Evolutionary conservation across 805 yeast species (phyloP).

Genomic region (Myxozyma mucilagina): DNA sequence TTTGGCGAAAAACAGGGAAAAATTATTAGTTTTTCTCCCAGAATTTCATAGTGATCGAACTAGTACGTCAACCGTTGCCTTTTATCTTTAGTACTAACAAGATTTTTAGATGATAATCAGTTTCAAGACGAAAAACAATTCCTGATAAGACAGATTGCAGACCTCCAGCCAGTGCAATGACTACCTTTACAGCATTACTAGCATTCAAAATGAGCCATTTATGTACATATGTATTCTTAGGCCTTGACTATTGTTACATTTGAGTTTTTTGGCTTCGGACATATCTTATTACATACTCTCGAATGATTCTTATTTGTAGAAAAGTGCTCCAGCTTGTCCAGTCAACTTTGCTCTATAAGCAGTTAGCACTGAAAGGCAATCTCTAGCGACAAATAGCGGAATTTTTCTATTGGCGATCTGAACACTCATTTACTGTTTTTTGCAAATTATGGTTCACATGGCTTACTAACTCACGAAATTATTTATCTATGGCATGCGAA

Average conservation of each 20-base stretch:
- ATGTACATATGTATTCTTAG: neutral
- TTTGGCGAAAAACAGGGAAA: slow-evolving; percentile 77
- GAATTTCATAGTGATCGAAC: slow-evolving; percentile 61
- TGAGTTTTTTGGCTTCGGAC: neutral
- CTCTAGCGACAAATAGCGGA: too few species aligned
- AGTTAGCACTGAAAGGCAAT: too few species aligned
- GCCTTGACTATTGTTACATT: neutral
- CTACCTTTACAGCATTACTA: neutral
- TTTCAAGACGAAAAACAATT: slow-evolving; percentile 80
- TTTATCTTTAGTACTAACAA: neutral
- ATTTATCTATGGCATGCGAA: too few species aligned
- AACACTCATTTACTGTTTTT: too few species aligned
- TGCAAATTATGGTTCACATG: too few species aligned
- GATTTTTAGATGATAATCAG: slow-evolving; percentile 47
- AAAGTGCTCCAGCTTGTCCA: too few species aligned
- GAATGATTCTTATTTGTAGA: too few species aligned
- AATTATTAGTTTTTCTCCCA: slow-evolving; percentile 67
- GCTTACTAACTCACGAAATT: too few species aligned
- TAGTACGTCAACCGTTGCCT: slow-evolving; percentile 14
- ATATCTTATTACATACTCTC: neutral
- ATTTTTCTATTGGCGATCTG: too few species aligned
- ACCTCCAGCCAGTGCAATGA: slow-evolving; percentile 17
- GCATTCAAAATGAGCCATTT: neutral
- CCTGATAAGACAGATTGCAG: slow-evolving; percentile 69
- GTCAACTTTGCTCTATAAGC: too few species aligned